These are phyloP conservation scores for Eucalyptus pauciflora DNA, from an alignment of 345 rosid genomes.

Conservation along the genomic window DNA sequence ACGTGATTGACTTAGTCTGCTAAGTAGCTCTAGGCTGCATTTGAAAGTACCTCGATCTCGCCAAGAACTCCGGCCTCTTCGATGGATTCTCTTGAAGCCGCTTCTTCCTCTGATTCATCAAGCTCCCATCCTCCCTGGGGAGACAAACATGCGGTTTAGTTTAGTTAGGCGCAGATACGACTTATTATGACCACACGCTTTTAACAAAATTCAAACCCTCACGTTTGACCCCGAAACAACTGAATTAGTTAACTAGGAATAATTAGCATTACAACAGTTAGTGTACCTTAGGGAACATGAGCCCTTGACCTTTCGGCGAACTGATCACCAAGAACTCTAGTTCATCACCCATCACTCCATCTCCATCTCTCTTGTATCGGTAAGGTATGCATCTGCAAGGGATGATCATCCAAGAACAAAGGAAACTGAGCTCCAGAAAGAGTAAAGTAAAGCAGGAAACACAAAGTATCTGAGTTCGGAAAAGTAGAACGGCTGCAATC, in stretches of 20 bases:
- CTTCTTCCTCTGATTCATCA: constrained; percentile 73
- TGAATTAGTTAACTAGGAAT: neutral
- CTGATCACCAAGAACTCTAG: constrained; percentile 64
- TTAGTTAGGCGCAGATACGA: neutral
- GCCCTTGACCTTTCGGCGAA: constrained; percentile 68
- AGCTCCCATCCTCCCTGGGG: constrained; percentile 92
- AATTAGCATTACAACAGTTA: neutral
- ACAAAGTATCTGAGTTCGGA: neutral
- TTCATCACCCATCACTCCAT: constrained; percentile 24
- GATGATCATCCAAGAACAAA: neutral
- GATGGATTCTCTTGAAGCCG: constrained; percentile 62
- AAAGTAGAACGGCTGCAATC: neutral
- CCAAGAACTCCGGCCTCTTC: constrained; percentile 94
- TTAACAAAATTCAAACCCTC: neutral
- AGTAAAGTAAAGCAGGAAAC: neutral
- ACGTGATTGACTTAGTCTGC: neutral
- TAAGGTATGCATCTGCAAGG: constrained; percentile 69
- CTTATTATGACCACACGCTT: neutral
- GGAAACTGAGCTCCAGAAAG: neutral
- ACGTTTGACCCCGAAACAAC: neutral
- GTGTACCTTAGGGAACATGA: constrained; percentile 86
- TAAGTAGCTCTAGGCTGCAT: neutral
- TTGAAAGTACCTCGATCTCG: constrained; percentile 43
- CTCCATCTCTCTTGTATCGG: constrained; percentile 23
- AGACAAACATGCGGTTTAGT: neutral